Base-by-base conservation (phyloP, 148 eudicot genomes). In the Spergularia marina region DNA sequence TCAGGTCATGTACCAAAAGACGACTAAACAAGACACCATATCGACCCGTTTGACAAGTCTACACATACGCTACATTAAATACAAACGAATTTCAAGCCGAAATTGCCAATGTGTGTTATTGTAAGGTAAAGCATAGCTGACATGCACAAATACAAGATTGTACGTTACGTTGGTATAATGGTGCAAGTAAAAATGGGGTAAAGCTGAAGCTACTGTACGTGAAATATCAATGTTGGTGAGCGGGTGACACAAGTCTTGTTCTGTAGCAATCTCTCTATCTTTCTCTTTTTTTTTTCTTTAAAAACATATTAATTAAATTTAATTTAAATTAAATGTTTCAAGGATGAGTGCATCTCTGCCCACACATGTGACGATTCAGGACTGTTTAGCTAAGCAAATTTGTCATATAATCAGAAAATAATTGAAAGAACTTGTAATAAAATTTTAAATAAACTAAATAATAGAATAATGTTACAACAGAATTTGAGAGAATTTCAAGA, bases 191-290 rank as follows among this genome's bases (percentile, higher is more conserved):
- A 71, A 40, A 53, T 52, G 53, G 53, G 41, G 67, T 47, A 54
- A 16, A 52, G 57, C 39, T 20, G 34, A 71, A 12, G 65, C 1
- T 14, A 41, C 64, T 72, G 13, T 10, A 10, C 13, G n/a, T 68
- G 40, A 34, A 44, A 15, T 10, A 10, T 4, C 17, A 17, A 12
- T 77, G 81, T 71, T 78, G 81, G 66, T 78, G 17, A 55, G 39
- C 70, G 81, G 81, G 81, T 78, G 81, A 78, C 81, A 78, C 67
- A 65, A 52, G 64, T 73, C 76, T 72, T 78, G 16, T 78, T 72
- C 76, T 15, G 39, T 57, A 63, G 23, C 65, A 71, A 51, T 67
- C 65, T 54, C 70, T 41, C 76, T 30, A 23, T 64, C 21, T 74
- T 53, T 52, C 36, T 51, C 17, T 14, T 4, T 57, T 17, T 18